Evolutionary conservation across 177 flowering plant genomes (phyloP).

Genomic region (Vitis hybrid): DNA sequence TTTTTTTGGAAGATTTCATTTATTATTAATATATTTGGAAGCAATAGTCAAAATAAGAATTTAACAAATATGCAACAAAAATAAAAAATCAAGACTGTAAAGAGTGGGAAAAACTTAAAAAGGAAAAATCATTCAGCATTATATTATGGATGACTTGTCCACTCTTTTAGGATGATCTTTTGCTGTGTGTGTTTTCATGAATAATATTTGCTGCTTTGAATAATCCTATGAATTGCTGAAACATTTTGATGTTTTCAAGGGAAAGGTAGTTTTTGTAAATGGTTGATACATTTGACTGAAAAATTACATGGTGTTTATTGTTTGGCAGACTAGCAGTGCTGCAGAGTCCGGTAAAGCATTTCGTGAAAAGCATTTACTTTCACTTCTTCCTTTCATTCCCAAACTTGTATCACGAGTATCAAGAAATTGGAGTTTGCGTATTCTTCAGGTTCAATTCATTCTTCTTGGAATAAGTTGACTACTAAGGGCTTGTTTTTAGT

Average conservation of each 20-base stretch:
- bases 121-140: background rate
- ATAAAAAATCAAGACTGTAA: no score
- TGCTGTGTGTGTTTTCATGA: background rate
- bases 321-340: constrained; percentile 42
- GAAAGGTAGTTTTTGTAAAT: background rate
- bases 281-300: background rate
- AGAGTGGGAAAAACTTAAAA: background rate
- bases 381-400: constrained; percentile 69
- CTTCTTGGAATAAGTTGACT: constrained; percentile 2
- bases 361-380: constrained; percentile 52
- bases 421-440: constrained; percentile 45
- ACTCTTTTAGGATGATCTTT: background rate
- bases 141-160: background rate
- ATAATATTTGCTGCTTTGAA: background rate
- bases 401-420: constrained; percentile 43
- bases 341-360: constrained; percentile 34
- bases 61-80: no score
- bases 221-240: background rate
- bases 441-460: constrained; percentile 62
- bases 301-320: background rate
- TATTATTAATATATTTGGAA: no score
- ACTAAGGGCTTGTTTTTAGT: background rate
- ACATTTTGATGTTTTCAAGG: background rate
- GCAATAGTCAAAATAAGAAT: no score
- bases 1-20: no score